Evolutionary conservation across 192 early-diverging fungal species (phyloP).

Genomic region (Coemansia sp.): DNA sequence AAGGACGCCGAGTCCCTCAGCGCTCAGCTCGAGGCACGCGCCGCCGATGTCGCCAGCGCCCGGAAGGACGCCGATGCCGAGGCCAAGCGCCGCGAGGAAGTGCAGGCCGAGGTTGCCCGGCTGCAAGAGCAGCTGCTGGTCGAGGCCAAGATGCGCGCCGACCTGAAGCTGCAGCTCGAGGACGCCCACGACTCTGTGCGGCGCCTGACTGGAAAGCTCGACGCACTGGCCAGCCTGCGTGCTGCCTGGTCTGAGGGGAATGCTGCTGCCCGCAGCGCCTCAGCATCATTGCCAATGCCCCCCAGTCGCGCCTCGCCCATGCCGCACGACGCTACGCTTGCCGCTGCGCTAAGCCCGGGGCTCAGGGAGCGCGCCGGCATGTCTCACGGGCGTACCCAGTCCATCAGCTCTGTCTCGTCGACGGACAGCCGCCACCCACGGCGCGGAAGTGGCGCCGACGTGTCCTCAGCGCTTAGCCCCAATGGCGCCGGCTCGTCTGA

Average conservation of each 20-base stretch:
- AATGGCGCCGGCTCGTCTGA: background rate
- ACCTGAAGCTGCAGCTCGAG: slow-evolving; percentile 48
- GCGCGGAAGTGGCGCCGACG: slow-evolving; percentile 29
- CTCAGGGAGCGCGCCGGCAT: background rate
- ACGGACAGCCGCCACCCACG: slow-evolving; percentile 29
- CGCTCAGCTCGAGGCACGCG: slow-evolving; percentile 13
- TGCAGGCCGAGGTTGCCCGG: slow-evolving; percentile 26
- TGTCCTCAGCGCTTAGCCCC: background rate
- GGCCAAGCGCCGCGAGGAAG: slow-evolving; percentile 11
- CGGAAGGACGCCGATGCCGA: slow-evolving; percentile 6
- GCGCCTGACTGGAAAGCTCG: slow-evolving; percentile 22
- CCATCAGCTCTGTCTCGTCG: slow-evolving; percentile 34
- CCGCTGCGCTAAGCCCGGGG: background rate
- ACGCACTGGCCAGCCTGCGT: slow-evolving; percentile 14
- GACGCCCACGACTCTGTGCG: slow-evolving; percentile 24
- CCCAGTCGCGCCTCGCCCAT: background rate
- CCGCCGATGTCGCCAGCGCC: slow-evolving; percentile 3
- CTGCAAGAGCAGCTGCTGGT: slow-evolving; percentile 68
- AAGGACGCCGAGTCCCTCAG: slow-evolving; percentile 15
- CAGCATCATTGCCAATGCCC: background rate
- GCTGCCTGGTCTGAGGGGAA: background rate
- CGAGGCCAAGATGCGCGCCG: slow-evolving; percentile 35
- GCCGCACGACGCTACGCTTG: background rate
- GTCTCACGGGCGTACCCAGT: slow-evolving; percentile 26
- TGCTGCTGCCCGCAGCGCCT: background rate